A percentile compares a stretch with the other conserved stretches of the same genome.
phyloP scores from a whole-genome alignment of 1,139 yeast species.

The Arxiozyma heterogenica region DNA sequence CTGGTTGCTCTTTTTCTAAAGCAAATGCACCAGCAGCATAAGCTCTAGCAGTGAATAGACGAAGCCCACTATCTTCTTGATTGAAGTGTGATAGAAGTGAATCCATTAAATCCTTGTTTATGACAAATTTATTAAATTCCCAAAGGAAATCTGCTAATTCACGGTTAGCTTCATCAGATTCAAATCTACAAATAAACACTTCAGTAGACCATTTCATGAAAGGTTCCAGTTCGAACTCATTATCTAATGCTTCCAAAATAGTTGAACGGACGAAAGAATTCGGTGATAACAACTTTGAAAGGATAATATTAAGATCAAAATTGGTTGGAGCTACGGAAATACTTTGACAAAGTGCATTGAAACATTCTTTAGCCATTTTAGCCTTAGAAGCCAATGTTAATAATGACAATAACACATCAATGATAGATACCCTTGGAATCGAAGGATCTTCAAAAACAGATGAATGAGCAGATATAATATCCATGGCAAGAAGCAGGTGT shows the following conservation, averaged over 20 bases:
- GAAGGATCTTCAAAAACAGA: conserved; percentile 58
- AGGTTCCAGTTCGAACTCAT: conserved; percentile 71
- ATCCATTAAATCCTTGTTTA: conserved; percentile 38
- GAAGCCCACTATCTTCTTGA: conserved; percentile 50
- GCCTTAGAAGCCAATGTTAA: conserved; percentile 70
- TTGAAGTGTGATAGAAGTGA: conserved; percentile 45
- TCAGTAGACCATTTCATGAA: conserved; percentile 50
- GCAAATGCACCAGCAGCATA: conserved; percentile 42
- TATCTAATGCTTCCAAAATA: conserved; percentile 73
- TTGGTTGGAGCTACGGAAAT: conserved; percentile 52
- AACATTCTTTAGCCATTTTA: conserved; percentile 73
- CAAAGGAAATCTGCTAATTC: conserved; percentile 74
- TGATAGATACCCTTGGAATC: conserved; percentile 60
- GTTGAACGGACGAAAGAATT: conserved; percentile 68
- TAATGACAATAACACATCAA: conserved; percentile 54
- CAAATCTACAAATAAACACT: conserved; percentile 72
- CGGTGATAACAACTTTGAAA: conserved; percentile 52
- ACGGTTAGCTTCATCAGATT: conserved; percentile 54
- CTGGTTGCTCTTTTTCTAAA: conserved; percentile 23
- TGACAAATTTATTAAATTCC: conserved; percentile 58
- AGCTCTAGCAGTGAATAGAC: conserved; percentile 59
- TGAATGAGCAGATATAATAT: conserved; percentile 66
- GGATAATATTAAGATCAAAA: conserved; percentile 50
- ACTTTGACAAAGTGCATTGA: conserved; percentile 64
- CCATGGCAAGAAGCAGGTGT: conserved; percentile 67